Base-by-base conservation (phyloP, 164 flowering plant species). In the Piper longum region DNA sequence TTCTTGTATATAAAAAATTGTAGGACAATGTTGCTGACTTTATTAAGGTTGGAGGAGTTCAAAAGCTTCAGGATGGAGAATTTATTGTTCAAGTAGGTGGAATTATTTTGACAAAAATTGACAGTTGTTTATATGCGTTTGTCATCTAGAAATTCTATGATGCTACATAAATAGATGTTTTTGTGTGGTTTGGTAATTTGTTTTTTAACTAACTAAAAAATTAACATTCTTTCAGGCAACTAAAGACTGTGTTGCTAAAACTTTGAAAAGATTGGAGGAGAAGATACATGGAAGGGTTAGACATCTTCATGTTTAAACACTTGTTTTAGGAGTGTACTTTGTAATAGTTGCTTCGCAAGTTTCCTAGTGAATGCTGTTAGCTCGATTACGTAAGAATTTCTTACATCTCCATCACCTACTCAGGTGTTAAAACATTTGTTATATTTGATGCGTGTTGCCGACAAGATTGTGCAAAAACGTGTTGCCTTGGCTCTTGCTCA, bases 401-500 rank as follows among this genome's bases (percentile, higher is more conserved):
- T 66, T 55, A 13, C 51, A 4, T 65, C 58, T 3, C 59, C 62
- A 14, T 17, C 55, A 64, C 70, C 58, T 67, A 19, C 12, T 19
- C 66, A 87, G 99, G 93, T 87, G 55, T 75, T 95, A 74, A 81
- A 72, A 68, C 96, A 91, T 75, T 73, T 95, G 73, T 67, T 95
- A 56, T 86, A 89, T 62, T 63, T 95, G 71, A 84, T 95, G 90
- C 93, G 91, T 40, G 70, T 83, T 43, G 75, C 82, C 2, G 96
- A 95, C 44, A 86, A 82, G 78, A 61, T 61, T 70, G 75, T 83
- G 60, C 96, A 87, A 72, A 81, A 86, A 72, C 85, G 95, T 67
- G 91, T 91, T 70, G 89, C 99, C 64, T 72, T 95, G 71, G 88
- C 99, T 70, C 93, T 95, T 76, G 96, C 99, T 16, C 99, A 88